Evolutionary conservation across 352 stramenopile species (phyloP).

Genomic region (Elongisporangium prolatum): DNA sequence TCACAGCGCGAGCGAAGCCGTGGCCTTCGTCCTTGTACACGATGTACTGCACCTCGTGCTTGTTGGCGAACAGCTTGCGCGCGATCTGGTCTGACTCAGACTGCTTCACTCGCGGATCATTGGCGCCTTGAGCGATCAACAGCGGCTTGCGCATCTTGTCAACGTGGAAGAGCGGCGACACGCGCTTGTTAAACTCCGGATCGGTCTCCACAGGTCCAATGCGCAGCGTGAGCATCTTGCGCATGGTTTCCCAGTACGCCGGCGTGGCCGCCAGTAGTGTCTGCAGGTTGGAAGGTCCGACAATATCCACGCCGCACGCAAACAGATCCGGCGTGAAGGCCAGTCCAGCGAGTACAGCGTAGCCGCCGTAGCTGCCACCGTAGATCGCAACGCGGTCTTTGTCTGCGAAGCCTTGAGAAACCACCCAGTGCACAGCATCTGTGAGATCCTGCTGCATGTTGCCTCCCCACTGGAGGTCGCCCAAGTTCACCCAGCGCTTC

Average conservation of each 20-base stretch:
- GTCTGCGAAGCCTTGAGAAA: conserved; percentile 56
- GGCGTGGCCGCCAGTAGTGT: conserved; percentile 39
- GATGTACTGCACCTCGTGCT: conserved; percentile 75
- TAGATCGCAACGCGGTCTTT: conserved; percentile 39
- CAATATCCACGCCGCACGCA: conserved; percentile 72
- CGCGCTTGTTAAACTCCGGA: conserved; percentile 25
- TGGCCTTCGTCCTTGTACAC: conserved; percentile 81
- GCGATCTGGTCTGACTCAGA: conserved; percentile 70
- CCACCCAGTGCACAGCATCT: conserved; percentile 44
- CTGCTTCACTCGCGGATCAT: conserved; percentile 75
- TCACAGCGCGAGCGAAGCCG: conserved; percentile 58
- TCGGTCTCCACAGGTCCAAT: conserved; percentile 37
- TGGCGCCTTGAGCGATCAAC: conserved; percentile 75
- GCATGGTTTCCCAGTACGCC: conserved; percentile 35
- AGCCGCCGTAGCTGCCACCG: conserved; percentile 70
- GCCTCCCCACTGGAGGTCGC: conserved; percentile 30
- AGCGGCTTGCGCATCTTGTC: conserved; percentile 74
- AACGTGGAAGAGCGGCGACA: conserved; percentile 69
- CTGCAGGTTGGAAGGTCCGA: conserved; percentile 42
- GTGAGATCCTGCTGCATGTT: conserved; percentile 51
- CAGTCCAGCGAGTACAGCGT: conserved; percentile 58
- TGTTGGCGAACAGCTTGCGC: conserved; percentile 57
- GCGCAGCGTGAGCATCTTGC: conserved; percentile 32
- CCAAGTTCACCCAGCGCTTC: conserved; percentile 62
- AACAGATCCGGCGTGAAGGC: conserved; percentile 82